A percentile compares a stretch with the other conserved stretches of the same genome.
Evolutionary conservation across 768 basidiomycete species (phyloP).

Genomic region (Exidia glandulosa): DNA sequence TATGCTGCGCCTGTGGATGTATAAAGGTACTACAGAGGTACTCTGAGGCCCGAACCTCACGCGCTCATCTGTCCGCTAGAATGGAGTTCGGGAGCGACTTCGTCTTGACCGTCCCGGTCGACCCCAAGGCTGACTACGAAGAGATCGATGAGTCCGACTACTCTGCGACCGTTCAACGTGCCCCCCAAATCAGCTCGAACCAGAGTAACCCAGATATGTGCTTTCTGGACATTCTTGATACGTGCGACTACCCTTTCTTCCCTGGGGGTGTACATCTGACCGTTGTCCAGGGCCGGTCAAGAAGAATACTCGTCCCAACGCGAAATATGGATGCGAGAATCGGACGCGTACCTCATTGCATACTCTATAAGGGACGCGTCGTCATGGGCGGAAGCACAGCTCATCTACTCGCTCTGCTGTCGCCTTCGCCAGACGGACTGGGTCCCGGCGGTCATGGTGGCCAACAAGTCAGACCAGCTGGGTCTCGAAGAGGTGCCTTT

Average conservation of each 20-base stretch:
- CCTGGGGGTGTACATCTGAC: too few species aligned
- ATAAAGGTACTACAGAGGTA: too few species aligned
- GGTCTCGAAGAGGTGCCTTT: not conserved
- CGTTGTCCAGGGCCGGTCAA: too few species aligned
- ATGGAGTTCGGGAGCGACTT: conserved; percentile 3
- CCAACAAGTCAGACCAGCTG: not conserved
- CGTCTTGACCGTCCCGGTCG: not conserved
- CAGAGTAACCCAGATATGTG: not conserved
- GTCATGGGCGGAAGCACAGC: not conserved
- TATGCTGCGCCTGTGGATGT: too few species aligned
- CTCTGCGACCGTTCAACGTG: not conserved
- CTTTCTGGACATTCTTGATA: conserved; percentile 2
- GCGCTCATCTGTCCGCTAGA: too few species aligned
- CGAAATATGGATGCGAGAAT: not conserved
- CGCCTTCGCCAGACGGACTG: not conserved
- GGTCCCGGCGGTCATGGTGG: not conserved
- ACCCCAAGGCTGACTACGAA: not conserved
- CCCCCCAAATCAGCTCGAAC: not conserved
- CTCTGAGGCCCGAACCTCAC: too few species aligned
- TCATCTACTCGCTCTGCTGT: not conserved
- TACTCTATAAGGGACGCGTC: not conserved
- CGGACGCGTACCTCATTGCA: not conserved
- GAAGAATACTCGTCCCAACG: not conserved
- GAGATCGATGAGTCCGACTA: not conserved
- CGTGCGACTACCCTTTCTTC: too few species aligned